These are phyloP conservation scores for Dalbergia cultrata DNA, from an alignment of 306 rosid genomes.

Conservation along the genomic window DNA sequence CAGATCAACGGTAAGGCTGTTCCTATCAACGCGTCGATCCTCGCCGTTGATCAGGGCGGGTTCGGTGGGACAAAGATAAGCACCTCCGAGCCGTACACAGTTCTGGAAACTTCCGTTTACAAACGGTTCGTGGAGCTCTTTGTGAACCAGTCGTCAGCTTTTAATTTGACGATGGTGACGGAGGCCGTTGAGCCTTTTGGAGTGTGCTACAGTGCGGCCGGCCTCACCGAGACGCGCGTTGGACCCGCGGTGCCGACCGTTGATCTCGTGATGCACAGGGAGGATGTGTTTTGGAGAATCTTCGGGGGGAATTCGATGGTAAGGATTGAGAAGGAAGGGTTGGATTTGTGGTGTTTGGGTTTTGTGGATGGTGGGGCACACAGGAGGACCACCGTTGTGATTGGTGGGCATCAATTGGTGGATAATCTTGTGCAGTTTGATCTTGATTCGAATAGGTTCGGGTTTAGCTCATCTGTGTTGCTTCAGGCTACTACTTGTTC, in stretches of 20 bases:
- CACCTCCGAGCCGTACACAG: slow-evolving; percentile 43
- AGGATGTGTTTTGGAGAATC: slow-evolving; percentile 62
- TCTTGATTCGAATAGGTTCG: slow-evolving; percentile 54
- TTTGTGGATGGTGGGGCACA: slow-evolving; percentile 61
- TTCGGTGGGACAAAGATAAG: slow-evolving; percentile 57
- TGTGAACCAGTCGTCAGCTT: slow-evolving; percentile 37
- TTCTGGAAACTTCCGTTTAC: slow-evolving; percentile 45
- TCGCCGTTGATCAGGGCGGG: slow-evolving; percentile 47
- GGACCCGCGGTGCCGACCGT: slow-evolving; percentile 69
- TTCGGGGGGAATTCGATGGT: slow-evolving; percentile 72
- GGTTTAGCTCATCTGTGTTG: slow-evolving; percentile 59
- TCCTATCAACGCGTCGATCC: slow-evolving; percentile 37
- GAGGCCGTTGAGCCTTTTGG: slow-evolving; percentile 52
- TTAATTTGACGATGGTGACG: slow-evolving; percentile 46
- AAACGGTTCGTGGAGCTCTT: slow-evolving; percentile 35
- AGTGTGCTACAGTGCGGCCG: slow-evolving; percentile 45
- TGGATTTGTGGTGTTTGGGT: slow-evolving; percentile 66
- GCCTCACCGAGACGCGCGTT: slow-evolving; percentile 47
- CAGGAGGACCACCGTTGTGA: slow-evolving; percentile 58
- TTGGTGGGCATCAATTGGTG: slow-evolving; percentile 77
- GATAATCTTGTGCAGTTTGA: slow-evolving; percentile 72
- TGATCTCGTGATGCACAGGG: slow-evolving; percentile 61
- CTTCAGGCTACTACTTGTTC: slow-evolving; percentile 46
- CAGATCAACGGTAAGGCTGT: slow-evolving; percentile 45
- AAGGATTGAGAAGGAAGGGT: slow-evolving; percentile 48